Evolutionary conservation across 331 rosid genomes (phyloP), one percentile per base, ranked within the genome.

Genomic region (Cydonia oblonga): DNA sequence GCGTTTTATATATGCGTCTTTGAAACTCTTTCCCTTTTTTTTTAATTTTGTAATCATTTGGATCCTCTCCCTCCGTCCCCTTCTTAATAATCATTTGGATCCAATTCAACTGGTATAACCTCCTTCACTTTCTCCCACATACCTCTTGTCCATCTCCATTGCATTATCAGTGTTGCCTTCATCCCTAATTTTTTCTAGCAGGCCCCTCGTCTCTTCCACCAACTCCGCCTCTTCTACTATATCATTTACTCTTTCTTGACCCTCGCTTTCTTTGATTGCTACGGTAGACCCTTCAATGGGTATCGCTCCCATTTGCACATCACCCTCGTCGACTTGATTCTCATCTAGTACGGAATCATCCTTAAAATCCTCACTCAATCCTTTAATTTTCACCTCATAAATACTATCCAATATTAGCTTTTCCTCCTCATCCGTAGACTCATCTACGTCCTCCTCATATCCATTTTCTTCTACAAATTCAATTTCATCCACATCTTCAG

Each of bases 131-230:
- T 75, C 61, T 56, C n/a, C 5, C n/a, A 52, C 30, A 68, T 14
- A 40, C 14, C 0, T 13, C 24, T 19, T 30, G 4, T 59, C 62
- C 63, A 68, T 44, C 68, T 76, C 75, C 64, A 30, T 71, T 20
- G 73, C 63, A 53, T 33, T 44, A 26, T 84, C 80, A 42, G 22
- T 69, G 29, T 49, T 82, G 42, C 87, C 84, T 42, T 86, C 92
- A 44, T 89, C 89, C 77, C 85, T 72, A 32, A 80, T 85, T 76
- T 72, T 72, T 73, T 91, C 84, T 18, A 73, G 38, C 76, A 82
- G 52, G 13, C 78, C 86, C 42, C 53, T 86, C 8, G 87, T 84
- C 74, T 82, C 90, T 32, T 76, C 71, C 65, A 30, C 66, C 69
- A 80, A 16, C 24, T 86, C 88, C 23, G 57, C 83, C 63, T 82